Conservation (phyloP, 208 protist genomes). For the Naegleria gruberi region DNA sequence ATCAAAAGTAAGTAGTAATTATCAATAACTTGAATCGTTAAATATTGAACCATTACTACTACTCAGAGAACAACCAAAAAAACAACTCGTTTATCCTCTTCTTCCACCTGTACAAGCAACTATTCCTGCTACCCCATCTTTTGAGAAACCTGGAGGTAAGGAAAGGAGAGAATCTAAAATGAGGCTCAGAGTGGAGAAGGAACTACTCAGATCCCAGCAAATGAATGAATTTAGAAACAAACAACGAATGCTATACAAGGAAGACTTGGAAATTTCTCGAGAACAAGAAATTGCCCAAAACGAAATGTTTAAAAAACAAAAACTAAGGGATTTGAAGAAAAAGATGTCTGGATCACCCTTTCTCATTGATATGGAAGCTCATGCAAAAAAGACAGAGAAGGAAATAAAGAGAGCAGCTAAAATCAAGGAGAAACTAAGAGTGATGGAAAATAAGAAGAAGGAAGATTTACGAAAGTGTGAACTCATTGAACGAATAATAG, state of each 20-base stretch:
- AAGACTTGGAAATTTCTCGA: not conserved
- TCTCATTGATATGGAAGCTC: not conserved
- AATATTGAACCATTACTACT: no score
- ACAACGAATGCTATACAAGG: not conserved
- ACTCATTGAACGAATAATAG: not conserved
- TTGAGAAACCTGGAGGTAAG: not conserved
- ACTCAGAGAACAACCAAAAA: not conserved
- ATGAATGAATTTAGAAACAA: not conserved
- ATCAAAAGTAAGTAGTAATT: not conserved
- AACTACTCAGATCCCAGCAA: not conserved
- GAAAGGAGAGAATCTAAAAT: not conserved
- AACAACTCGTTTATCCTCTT: not conserved
- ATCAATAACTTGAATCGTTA: no score
- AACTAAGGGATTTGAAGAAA: not conserved
- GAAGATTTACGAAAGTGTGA: not conserved
- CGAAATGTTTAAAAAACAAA: not conserved
- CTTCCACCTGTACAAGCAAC: not conserved
- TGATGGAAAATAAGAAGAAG: not conserved
- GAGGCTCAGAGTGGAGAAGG: not conserved
- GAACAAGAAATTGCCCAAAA: not conserved
- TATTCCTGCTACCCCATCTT: not conserved
- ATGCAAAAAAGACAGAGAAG: not conserved
- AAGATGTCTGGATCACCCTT: not conserved
- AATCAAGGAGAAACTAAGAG: not conserved
- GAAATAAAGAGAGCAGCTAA: not conserved